A percentile compares a stretch with the other conserved stretches of the same genome.
These are phyloP conservation scores for Xylariaceae sp. DNA, from an alignment of 2,329 filamentous ascomycete species.

Conservation along the genomic window DNA sequence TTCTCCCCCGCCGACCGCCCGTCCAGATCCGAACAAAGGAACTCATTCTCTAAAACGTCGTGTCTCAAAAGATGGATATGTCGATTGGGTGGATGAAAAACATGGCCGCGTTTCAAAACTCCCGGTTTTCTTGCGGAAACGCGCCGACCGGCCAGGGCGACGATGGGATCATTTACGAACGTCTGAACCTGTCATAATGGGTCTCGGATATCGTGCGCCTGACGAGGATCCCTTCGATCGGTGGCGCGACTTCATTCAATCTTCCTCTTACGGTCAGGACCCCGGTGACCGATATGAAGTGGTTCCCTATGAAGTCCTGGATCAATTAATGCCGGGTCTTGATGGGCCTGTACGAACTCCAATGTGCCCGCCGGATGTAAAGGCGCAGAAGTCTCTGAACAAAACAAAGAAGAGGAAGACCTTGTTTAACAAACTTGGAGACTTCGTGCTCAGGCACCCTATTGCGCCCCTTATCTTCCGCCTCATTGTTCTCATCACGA, in stretches of 20 bases:
- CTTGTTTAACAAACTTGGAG: slow-evolving; percentile 54
- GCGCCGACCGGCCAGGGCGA: slow-evolving; percentile 44
- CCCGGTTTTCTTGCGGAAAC: slow-evolving; percentile 43
- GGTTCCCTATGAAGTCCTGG: slow-evolving; percentile 40
- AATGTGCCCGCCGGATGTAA: slow-evolving; percentile 36
- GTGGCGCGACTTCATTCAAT: slow-evolving; percentile 51
- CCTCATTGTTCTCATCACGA: slow-evolving; percentile 75
- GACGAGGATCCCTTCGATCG: slow-evolving; percentile 39
- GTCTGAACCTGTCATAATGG: slow-evolving; percentile 54
- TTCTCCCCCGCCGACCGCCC: slow-evolving; percentile 24
- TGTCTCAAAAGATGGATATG: slow-evolving; percentile 32
- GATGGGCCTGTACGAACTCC: slow-evolving; percentile 37
- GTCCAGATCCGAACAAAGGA: slow-evolving; percentile 27
- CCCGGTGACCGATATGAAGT: slow-evolving; percentile 45
- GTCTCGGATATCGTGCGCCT: slow-evolving; percentile 40
- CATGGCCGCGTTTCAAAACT: slow-evolving; percentile 35
- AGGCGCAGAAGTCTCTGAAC: slow-evolving; percentile 33
- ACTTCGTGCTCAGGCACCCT: slow-evolving; percentile 69
- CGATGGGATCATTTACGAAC: slow-evolving; percentile 57
- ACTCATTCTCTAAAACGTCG: slow-evolving; percentile 29
- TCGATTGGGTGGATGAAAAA: slow-evolving; percentile 34
- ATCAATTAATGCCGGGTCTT: slow-evolving; percentile 35
- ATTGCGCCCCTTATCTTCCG: slow-evolving; percentile 83
- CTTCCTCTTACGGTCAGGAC: slow-evolving; percentile 47
- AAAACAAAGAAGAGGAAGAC: slow-evolving; percentile 29